Base-by-base conservation (phyloP, 1,139 yeast species). In the Yamadazyma trypodendri region DNA sequence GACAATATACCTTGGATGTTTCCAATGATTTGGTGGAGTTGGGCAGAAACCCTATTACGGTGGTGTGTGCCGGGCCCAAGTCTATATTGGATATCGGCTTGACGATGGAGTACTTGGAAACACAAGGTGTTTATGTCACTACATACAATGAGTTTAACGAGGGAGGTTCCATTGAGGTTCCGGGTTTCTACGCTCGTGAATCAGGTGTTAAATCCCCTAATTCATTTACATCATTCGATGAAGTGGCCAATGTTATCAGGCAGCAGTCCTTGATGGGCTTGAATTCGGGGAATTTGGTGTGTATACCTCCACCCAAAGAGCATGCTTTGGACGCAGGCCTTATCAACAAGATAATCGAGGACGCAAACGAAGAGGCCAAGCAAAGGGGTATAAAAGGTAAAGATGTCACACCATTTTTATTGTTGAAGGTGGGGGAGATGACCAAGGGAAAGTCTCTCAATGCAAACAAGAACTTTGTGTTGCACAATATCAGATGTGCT, bases 51-150 rank as follows among this genome's bases (percentile, higher is more conserved):
- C 88, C 92, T 0, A 88, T 88, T 2, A 80, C 90, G 1, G 96
- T 88, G 12, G 90, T 88, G 3, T 88, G 96, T 55, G 81, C 95
- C 9, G 97, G 97, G 0, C 96, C 96, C 3, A 88, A 88, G 58
- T 80, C 90, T 24, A 87, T 88, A 37, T 65, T 88, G 44, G 96
- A 88, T 54, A 82, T 89, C 42, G 80, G 77, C 10, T 69, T 84
- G 45, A 88, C 97, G 0, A 72, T 87, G 77, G 97, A 88, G 56
- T 86, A 81, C 53, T 66, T 88, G 41, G 96, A 88, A 58, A 88
- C 97, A 0, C 90, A 87, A 58, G 97, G 96, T 11, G 82, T 77
- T 1, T 77, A 75, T 41, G 81, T 77, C 15, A 65, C 72, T 8
- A 68, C 77, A 18, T 66, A 56, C 31, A 80, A 83, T 49, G 75